A percentile compares a stretch with the other conserved stretches of the same genome.
Evolutionary conservation across 2,329 filamentous ascomycete genomes (phyloP).

Genomic region (Diatrype stigma): DNA sequence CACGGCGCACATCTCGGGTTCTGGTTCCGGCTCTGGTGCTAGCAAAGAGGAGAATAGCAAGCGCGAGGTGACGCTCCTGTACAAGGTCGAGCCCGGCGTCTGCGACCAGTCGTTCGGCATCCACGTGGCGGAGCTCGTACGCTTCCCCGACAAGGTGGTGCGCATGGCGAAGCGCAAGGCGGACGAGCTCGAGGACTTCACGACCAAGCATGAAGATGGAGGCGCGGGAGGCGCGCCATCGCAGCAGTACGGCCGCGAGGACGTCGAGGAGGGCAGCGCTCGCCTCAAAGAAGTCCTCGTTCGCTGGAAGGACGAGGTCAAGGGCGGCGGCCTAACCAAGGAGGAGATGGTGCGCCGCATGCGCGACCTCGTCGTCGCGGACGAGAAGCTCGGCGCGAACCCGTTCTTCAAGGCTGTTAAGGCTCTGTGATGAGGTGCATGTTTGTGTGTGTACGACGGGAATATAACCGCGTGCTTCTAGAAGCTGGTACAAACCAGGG

Average conservation of each 20-base stretch:
- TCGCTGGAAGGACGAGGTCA: constrained; percentile 78
- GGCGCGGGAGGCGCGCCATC: too few species aligned
- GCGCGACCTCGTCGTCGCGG: constrained; percentile 71
- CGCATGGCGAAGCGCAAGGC: constrained; percentile 99
- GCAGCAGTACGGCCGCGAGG: constrained; percentile 68
- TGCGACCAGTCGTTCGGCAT: constrained; percentile 98
- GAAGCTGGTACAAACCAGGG: background rate
- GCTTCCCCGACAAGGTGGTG: constrained; percentile 94
- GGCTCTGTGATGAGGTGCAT: constrained; percentile 36
- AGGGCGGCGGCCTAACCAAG: constrained; percentile 56
- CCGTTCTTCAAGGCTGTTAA: constrained; percentile 68
- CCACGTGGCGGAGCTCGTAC: constrained; percentile 93
- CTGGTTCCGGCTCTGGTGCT: constrained; percentile 36
- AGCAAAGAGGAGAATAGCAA: constrained; percentile 45
- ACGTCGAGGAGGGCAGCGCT: constrained; percentile 83
- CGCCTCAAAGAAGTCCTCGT: constrained; percentile 79
- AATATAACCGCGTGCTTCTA: background rate
- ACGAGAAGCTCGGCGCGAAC: constrained; percentile 61
- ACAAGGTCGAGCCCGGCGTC: constrained; percentile 93
- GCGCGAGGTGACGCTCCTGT: constrained; percentile 88
- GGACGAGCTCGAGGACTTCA: constrained; percentile 96
- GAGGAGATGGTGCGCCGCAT: constrained; percentile 76
- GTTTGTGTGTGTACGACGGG: background rate
- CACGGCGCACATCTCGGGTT: constrained; percentile 75
- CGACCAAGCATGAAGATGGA: constrained; percentile 72